Evolutionary conservation across 2,329 filamentous ascomycete species (phyloP).

Genomic region (Ploettnerulaceae sp.): DNA sequence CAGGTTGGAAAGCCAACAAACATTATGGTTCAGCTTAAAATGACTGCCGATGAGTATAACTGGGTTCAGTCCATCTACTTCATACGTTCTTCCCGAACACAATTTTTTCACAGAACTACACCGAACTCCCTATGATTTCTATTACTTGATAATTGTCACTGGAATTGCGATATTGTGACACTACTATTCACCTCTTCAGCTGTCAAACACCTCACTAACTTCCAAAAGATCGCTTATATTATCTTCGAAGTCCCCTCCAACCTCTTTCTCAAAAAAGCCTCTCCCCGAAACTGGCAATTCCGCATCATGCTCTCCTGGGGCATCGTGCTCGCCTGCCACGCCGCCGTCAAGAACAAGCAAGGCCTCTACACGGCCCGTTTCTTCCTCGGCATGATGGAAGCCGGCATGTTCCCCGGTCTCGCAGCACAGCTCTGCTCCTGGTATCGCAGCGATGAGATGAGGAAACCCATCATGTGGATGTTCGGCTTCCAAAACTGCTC

Average conservation of each 20-base stretch:
- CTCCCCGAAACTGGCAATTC: constrained; percentile 36
- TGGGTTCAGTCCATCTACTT: constrained; percentile 39
- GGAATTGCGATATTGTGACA: no score
- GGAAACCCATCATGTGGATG: constrained; percentile 40
- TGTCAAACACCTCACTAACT: neutral
- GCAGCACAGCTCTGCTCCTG: constrained; percentile 42
- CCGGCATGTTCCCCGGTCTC: constrained; percentile 40
- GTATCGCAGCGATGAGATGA: constrained; percentile 44
- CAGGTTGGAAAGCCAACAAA: constrained; percentile 38
- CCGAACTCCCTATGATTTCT: no score
- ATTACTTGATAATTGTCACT: no score
- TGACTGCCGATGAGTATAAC: constrained; percentile 40
- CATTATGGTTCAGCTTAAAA: constrained; percentile 37
- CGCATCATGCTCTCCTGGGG: constrained; percentile 38
- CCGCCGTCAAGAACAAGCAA: constrained; percentile 37
- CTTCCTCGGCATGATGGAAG: constrained; percentile 40
- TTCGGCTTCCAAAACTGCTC: constrained; percentile 38
- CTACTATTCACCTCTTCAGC: no score
- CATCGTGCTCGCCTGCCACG: constrained; percentile 37
- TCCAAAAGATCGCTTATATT: constrained; percentile 36
- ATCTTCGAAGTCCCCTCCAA: constrained; percentile 40
- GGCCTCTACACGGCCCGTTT: constrained; percentile 39
- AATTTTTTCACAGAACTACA: no score
- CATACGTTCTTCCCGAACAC: constrained; percentile 33
- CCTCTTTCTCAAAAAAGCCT: constrained; percentile 36